Percentiles rank a stretch among this genome's conserved stretches.
These are phyloP conservation scores for Starmerella sp. DNA, from an alignment of 805 yeast species.

Conservation along the genomic window DNA sequence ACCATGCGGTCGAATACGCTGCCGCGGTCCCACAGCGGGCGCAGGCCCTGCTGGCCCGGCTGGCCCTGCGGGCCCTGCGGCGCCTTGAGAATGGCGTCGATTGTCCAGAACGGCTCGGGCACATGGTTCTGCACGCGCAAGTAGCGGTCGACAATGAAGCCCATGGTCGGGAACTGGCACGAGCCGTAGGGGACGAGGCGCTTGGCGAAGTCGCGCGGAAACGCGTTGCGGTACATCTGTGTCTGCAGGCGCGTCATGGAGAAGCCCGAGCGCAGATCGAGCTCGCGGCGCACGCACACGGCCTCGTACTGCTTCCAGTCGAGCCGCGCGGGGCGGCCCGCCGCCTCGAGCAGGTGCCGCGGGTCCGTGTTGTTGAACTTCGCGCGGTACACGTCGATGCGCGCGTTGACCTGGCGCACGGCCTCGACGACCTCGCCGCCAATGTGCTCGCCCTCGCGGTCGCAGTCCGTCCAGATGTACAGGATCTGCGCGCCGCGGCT, in stretches of 20 bases:
- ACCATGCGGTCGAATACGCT: slow-evolving; percentile 62
- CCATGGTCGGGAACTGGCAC: slow-evolving; percentile 94
- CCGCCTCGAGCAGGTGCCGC: slow-evolving; percentile 61
- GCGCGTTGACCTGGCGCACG: slow-evolving; percentile 45
- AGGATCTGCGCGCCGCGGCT: slow-evolving; percentile 49
- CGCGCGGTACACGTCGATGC: slow-evolving; percentile 57
- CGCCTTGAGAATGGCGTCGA: slow-evolving; percentile 41
- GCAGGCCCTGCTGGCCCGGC: slow-evolving; percentile 19
- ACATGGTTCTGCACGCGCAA: slow-evolving; percentile 59
- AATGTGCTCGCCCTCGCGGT: slow-evolving; percentile 88
- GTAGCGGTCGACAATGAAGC: slow-evolving; percentile 89
- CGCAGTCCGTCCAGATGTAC: slow-evolving; percentile 98
- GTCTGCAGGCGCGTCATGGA: slow-evolving; percentile 78
- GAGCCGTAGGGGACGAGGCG: slow-evolving; percentile 66
- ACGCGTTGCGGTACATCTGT: slow-evolving; percentile 29
- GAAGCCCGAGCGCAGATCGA: slow-evolving; percentile 81
- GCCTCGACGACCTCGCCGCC: slow-evolving; percentile 70
- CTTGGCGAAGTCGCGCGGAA: slow-evolving; percentile 25
- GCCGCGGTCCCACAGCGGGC: slow-evolving; percentile 61
- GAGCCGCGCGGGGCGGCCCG: slow-evolving; percentile 49
- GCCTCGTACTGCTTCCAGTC: slow-evolving; percentile 69
- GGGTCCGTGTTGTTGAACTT: slow-evolving; percentile 79
- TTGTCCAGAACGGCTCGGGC: slow-evolving; percentile 72
- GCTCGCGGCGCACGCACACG: slow-evolving; percentile 71
- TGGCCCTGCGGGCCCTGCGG: slow-evolving; percentile 2